Evolutionary conservation across 2,329 filamentous ascomycete genomes (phyloP).

Genomic region (Aspergillus sp.): DNA sequence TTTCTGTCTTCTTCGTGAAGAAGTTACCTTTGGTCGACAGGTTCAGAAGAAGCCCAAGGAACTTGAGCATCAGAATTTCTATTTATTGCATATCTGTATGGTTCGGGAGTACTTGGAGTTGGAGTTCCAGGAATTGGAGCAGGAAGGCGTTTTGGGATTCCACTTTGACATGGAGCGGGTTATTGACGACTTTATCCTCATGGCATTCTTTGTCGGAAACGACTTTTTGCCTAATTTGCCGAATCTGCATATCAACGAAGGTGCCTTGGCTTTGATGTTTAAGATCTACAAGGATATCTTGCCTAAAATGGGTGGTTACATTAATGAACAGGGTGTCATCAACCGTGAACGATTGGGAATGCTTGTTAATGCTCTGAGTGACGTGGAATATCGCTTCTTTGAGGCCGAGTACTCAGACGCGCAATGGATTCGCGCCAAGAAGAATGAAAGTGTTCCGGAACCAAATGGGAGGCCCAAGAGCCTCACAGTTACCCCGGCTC

Average conservation of each 20-base stretch:
- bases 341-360: conserved; percentile 72
- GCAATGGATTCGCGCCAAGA: conserved; percentile 86
- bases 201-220: conserved; percentile 99
- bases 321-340: conserved; percentile 91
- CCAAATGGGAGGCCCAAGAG: conserved; percentile 50
- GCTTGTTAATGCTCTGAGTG: conserved; percentile 74
- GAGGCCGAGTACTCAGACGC: conserved; percentile 83
- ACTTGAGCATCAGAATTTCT: conserved; percentile 97
- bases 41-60: conserved; percentile 88
- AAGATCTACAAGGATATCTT: conserved; percentile 88
- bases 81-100: conserved; percentile 92
- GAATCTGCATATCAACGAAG: conserved; percentile 96
- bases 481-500: conserved; percentile 68
- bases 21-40: conserved; percentile 91
- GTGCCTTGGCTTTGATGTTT: conserved; percentile 94
- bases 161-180: conserved; percentile 89
- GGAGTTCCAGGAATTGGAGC: conserved; percentile 88
- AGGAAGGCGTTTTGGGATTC: conserved; percentile 64
- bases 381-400: conserved; percentile 88
- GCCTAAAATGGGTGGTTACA: conserved; percentile 82
- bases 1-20: conserved; percentile 92
- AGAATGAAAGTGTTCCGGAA: conserved; percentile 60
- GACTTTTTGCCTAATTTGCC: conserved; percentile 97
- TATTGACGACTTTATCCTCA: conserved; percentile 98
- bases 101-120: conserved; percentile 94